Conservation (phyloP, 805 yeast species). For the Wickerhamomyces tratensis region DNA sequence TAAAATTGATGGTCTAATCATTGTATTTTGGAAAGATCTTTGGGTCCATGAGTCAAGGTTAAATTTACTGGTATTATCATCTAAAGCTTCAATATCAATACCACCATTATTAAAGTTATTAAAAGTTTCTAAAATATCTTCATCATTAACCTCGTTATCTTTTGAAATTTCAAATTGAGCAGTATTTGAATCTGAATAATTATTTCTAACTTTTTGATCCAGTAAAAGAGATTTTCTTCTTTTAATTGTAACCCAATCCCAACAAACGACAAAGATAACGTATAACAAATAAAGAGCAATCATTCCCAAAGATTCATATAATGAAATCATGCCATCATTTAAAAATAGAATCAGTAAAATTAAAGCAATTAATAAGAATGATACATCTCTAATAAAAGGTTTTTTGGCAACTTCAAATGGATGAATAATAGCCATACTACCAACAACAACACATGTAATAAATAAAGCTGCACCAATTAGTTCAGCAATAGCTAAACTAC, state of each 20-base stretch:
- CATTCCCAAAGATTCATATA: slow-evolving; percentile 48
- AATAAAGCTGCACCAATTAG: slow-evolving; percentile 87
- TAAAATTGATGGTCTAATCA: slow-evolving; percentile 15
- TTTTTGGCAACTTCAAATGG: slow-evolving; percentile 51
- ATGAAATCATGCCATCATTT: slow-evolving; percentile 46
- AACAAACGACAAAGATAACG: slow-evolving; percentile 35
- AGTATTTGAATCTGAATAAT: slow-evolving; percentile 6
- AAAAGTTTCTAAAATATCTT: slow-evolving; percentile 5
- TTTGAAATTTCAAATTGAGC: slow-evolving; percentile 7
- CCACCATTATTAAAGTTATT: slow-evolving; percentile 1
- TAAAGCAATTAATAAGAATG: slow-evolving; percentile 42
- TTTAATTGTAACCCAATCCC: slow-evolving; percentile 14
- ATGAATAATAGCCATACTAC: slow-evolving; percentile 60
- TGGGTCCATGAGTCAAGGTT: slow-evolving; percentile 12
- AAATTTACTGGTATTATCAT: slow-evolving; percentile 3
- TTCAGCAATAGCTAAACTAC: slow-evolving; percentile 80
- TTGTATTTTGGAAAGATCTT: slow-evolving; percentile 3
- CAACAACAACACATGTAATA: slow-evolving; percentile 75
- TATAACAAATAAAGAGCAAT: slow-evolving; percentile 47
- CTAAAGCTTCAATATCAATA: slow-evolving; percentile 10
- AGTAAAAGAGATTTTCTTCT: slow-evolving; percentile 9
- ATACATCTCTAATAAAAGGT: slow-evolving; percentile 35
- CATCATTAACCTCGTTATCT: slow-evolving; percentile 15
- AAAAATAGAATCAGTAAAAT: slow-evolving; percentile 40
- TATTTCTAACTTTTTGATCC: slow-evolving; percentile 16